Evolutionary conservation across 805 yeast species (phyloP).

Genomic region (Wickerhamiella musiphila): DNA sequence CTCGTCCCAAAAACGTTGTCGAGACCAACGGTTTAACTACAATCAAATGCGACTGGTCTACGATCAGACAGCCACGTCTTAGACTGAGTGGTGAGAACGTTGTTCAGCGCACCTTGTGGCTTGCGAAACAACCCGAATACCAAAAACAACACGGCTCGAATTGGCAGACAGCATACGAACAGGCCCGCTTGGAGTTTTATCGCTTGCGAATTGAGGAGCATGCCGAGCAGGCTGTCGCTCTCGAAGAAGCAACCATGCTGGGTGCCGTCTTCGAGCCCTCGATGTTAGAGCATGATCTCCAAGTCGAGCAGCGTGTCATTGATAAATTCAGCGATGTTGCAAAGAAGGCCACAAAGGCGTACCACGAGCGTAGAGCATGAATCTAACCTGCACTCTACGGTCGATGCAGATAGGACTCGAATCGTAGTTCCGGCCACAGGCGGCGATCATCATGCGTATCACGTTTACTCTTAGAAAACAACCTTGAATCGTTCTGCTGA

Average conservation of each 20-base stretch:
- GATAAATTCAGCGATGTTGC: conserved; percentile 64
- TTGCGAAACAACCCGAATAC: conserved; percentile 25
- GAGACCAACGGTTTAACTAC: conserved; percentile 55
- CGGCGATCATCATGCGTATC: too few species aligned
- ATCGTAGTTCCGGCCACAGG: too few species aligned
- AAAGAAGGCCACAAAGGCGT: conserved; percentile 35
- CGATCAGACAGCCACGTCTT: conserved; percentile 51
- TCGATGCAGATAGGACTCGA: too few species aligned
- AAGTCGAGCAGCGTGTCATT: conserved; percentile 51
- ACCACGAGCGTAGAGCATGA: conserved; percentile 1
- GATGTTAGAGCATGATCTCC: conserved; percentile 48
- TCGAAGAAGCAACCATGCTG: conserved; percentile 72
- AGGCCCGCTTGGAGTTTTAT: conserved; percentile 78
- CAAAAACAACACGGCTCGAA: conserved; percentile 12
- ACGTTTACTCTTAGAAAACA: too few species aligned
- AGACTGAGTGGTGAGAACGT: conserved; percentile 82
- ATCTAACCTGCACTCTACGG: too few species aligned
- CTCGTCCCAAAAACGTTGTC: conserved; percentile 68
- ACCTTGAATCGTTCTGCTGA: too few species aligned
- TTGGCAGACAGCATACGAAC: conserved; percentile 53
- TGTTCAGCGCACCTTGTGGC: conserved; percentile 52
- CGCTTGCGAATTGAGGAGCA: conserved; percentile 72
- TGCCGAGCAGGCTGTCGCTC: conserved; percentile 47
- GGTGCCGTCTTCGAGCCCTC: conserved; percentile 59
- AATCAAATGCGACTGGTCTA: conserved; percentile 52